phyloP scores from a whole-genome alignment of 345 rosid genomes.

The Cochlearia excelsa region DNA sequence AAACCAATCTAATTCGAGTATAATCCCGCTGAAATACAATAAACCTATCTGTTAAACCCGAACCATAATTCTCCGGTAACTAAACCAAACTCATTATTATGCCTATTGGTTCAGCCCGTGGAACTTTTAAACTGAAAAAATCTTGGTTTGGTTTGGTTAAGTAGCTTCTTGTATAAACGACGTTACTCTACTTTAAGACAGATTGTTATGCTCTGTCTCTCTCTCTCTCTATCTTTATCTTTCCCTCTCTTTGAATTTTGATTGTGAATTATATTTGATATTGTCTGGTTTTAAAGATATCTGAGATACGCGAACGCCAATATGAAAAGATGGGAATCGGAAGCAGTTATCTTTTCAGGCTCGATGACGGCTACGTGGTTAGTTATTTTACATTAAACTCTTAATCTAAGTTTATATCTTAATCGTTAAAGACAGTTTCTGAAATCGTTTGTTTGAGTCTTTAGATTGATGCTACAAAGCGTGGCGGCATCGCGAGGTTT shows the following conservation, averaged over 20 bases:
- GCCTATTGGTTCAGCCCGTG: too few relatives aligned
- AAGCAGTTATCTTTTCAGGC: constrained; percentile 98
- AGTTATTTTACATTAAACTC: constrained; percentile 33
- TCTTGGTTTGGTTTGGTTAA: too few relatives aligned
- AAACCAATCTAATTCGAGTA: too few relatives aligned
- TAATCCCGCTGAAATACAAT: too few relatives aligned
- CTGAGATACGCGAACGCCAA: constrained; percentile 85
- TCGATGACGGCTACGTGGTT: constrained; percentile 98
- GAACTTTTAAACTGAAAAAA: too few relatives aligned
- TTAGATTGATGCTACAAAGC: constrained; percentile 97
- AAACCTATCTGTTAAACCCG: too few relatives aligned
- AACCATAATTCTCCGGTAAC: too few relatives aligned
- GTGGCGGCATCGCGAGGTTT: constrained; percentile 98
- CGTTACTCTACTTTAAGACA: constrained; percentile 2
- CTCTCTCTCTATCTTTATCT: too few relatives aligned
- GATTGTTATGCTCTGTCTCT: neutral
- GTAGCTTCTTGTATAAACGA: constrained; percentile 14
- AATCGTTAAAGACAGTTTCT: neutral
- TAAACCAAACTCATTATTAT: too few relatives aligned
- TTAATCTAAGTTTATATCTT: constrained; percentile 1
- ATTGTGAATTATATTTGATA: neutral
- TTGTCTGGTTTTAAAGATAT: constrained; percentile 53
- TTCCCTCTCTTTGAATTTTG: neutral
- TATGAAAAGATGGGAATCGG: constrained; percentile 99
- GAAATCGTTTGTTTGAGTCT: constrained; percentile 22